Conservation (phyloP, 1,284 basidiomycete genomes). For the Neonothopanus nambi region DNA sequence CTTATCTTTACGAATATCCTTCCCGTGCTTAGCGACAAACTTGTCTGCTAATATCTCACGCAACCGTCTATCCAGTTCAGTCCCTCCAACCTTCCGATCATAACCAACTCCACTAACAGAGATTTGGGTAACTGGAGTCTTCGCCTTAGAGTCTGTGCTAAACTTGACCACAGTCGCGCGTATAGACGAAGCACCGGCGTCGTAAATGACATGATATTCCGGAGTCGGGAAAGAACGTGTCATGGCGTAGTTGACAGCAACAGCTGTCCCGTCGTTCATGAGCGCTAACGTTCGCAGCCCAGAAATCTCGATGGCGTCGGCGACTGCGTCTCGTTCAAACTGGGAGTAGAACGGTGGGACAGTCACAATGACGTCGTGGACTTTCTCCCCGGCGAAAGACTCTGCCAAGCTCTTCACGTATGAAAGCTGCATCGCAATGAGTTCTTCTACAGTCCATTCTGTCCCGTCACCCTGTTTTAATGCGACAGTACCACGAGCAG, state of each 20-base stretch:
- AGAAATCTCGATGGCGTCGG: constrained; percentile 89
- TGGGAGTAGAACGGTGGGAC: constrained; percentile 89
- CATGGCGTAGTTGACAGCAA: constrained; percentile 96
- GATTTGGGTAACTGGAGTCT: constrained; percentile 66
- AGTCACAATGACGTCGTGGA: constrained; percentile 81
- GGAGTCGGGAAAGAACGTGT: constrained; percentile 81
- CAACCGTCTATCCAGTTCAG: constrained; percentile 81
- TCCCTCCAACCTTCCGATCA: constrained; percentile 78
- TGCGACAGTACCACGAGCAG: constrained; percentile 60
- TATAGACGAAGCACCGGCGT: constrained; percentile 88
- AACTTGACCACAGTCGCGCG: constrained; percentile 88
- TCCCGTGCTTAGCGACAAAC: constrained; percentile 72
- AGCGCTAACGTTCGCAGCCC: constrained; percentile 84
- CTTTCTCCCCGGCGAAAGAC: constrained; percentile 70
- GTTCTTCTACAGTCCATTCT: constrained; percentile 85
- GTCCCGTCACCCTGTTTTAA: constrained; percentile 60
- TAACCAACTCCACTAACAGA: constrained; percentile 80
- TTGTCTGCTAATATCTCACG: constrained; percentile 79
- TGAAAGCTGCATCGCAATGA: constrained; percentile 91
- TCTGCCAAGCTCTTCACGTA: constrained; percentile 92
- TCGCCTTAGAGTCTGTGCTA: constrained; percentile 60
- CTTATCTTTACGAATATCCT: constrained; percentile 70
- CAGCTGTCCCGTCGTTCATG: constrained; percentile 91
- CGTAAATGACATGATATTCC: constrained; percentile 92
- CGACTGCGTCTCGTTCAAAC: constrained; percentile 84